A percentile compares a stretch with the other conserved stretches of the same genome.
phyloP scores from a whole-genome alignment of 805 yeast genomes.

The Yamadazyma paraphyllophila region DNA sequence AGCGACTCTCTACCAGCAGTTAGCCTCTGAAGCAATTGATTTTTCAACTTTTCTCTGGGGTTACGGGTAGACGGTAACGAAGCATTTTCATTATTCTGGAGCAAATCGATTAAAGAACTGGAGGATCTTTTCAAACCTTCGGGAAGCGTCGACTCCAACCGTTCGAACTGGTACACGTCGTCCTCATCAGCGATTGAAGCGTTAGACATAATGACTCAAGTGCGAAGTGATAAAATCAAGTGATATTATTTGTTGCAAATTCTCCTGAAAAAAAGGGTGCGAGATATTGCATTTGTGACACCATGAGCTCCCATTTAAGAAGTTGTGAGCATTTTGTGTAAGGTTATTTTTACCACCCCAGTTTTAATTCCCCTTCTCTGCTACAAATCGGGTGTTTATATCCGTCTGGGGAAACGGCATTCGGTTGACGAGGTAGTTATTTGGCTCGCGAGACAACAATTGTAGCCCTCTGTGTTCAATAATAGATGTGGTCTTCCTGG shows the following conservation, averaged over 20 bases:
- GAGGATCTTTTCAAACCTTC: conserved; percentile 38
- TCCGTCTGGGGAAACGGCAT: not conserved
- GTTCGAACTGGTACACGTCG: conserved; percentile 33
- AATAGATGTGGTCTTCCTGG: not conserved
- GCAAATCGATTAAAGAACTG: conserved; percentile 35
- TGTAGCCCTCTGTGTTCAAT: not conserved
- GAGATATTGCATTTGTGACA: not conserved
- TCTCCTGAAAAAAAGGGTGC: not conserved
- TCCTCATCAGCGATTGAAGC: conserved; percentile 11
- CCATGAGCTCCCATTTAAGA: not conserved
- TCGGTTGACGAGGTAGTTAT: not conserved
- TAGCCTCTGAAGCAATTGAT: conserved; percentile 26
- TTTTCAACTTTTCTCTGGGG: conserved; percentile 19
- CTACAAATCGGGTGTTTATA: not conserved
- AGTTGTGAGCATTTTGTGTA: not conserved
- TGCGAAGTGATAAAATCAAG: not conserved
- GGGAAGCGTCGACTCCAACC: conserved; percentile 43
- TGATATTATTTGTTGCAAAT: not conserved
- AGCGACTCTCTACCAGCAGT: conserved; percentile 39
- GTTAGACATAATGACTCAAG: conserved; percentile 1
- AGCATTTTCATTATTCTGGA: conserved; percentile 15
- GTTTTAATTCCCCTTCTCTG: not conserved
- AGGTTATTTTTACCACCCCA: not conserved
- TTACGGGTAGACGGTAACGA: conserved; percentile 24
- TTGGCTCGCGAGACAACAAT: not conserved